These are phyloP conservation scores for Sophora flavescens DNA, from an alignment of 306 rosid genomes.

Conservation along the genomic window DNA sequence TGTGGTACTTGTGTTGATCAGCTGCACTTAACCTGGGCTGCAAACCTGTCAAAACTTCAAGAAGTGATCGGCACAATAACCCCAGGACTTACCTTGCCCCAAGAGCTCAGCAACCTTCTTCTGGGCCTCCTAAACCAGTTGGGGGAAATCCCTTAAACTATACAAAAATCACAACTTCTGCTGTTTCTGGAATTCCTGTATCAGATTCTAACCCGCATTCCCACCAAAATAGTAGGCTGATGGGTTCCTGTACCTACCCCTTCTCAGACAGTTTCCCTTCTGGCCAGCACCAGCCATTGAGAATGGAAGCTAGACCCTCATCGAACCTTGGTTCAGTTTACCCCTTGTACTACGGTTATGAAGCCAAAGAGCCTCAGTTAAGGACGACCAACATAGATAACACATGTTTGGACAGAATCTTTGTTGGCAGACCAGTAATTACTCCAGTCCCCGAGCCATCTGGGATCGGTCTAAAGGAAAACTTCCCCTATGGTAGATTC, in stretches of 20 bases:
- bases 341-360: conserved; percentile 81
- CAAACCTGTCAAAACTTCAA: conserved; percentile 86
- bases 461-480: conserved; percentile 51
- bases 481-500: conserved; percentile 50
- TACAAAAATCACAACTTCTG: conserved; percentile 50
- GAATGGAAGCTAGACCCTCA: conserved; percentile 56
- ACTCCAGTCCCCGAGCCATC: conserved; percentile 64
- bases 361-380: conserved; percentile 52
- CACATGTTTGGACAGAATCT: conserved; percentile 56
- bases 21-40: conserved; percentile 99
- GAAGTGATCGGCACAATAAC: conserved; percentile 94
- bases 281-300: conserved; percentile 57
- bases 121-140: conserved; percentile 57
- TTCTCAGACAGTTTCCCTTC: conserved; percentile 59
- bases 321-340: conserved; percentile 78
- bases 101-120: conserved; percentile 66
- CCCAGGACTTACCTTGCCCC: conserved; percentile 87
- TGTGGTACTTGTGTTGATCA: conserved; percentile 52
- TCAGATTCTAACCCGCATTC: conserved; percentile 60
- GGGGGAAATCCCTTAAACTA: conserved; percentile 65
- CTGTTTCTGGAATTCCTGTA: conserved; percentile 48
- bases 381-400: conserved; percentile 50
- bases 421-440: conserved; percentile 76
- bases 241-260: conserved; percentile 57
- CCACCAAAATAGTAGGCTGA: conserved; percentile 52